A percentile compares a stretch with the other conserved stretches of the same genome.
Evolutionary conservation across 805 yeast genomes (phyloP).

Genomic region (Hanseniaspora nectarophila): DNA sequence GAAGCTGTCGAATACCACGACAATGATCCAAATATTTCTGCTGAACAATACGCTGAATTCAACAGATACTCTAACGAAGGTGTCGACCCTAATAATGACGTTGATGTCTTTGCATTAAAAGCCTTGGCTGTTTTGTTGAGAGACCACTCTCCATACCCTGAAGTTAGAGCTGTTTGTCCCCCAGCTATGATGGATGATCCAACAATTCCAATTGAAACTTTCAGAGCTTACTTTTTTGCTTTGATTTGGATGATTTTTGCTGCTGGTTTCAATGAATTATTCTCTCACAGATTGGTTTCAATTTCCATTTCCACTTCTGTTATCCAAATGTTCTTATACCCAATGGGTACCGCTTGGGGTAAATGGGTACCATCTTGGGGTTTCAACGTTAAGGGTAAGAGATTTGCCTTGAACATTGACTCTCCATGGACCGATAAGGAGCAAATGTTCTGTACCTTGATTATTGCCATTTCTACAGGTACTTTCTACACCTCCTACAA

Average conservation of each 20-base stretch:
- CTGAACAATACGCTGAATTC: slow-evolving; percentile 29
- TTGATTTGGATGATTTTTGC: slow-evolving; percentile 41
- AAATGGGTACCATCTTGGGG: slow-evolving; percentile 37
- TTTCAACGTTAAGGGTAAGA: slow-evolving; percentile 31
- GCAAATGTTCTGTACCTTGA: slow-evolving; percentile 49
- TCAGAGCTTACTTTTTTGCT: slow-evolving; percentile 31
- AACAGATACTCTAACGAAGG: slow-evolving; percentile 23
- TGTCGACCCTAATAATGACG: slow-evolving; percentile 19
- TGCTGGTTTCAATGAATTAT: slow-evolving; percentile 45
- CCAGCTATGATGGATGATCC: slow-evolving; percentile 36
- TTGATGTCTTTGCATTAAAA: slow-evolving; percentile 23
- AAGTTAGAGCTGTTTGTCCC: slow-evolving; percentile 52
- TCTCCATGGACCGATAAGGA: slow-evolving; percentile 50
- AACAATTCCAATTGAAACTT: slow-evolving; percentile 39
- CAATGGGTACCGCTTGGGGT: slow-evolving; percentile 35
- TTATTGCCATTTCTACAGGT: slow-evolving; percentile 31
- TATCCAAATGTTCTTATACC: slow-evolving; percentile 37
- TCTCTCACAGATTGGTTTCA: slow-evolving; percentile 43
- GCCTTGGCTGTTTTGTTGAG: slow-evolving; percentile 30
- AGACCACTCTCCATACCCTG: slow-evolving; percentile 49
- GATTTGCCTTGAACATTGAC: slow-evolving; percentile 44
- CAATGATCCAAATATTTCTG: slow-evolving; percentile 40
- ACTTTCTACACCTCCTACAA: slow-evolving; percentile 30
- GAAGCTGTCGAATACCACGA: slow-evolving; percentile 33
- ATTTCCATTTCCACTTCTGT: slow-evolving; percentile 35